Percentiles rank a stretch among this genome's conserved stretches.
These are phyloP conservation scores for Artemisia argyi DNA, from an alignment of 129 eudicot species.

Conservation along the genomic window DNA sequence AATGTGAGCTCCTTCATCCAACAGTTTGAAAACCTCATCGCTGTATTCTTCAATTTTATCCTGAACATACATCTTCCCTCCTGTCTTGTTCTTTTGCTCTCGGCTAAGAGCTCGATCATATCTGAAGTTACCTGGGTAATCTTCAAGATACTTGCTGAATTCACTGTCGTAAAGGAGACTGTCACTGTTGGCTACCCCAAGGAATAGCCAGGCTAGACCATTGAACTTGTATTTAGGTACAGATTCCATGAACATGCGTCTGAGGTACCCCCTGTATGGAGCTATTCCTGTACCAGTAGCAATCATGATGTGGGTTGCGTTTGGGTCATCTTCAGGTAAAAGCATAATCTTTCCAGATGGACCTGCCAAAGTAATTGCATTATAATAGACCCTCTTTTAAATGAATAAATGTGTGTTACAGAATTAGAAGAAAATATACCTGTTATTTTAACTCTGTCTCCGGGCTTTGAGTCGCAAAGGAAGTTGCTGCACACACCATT, in stretches of 20 bases:
- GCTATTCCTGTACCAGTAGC: constrained; percentile 98
- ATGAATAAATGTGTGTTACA: neutral
- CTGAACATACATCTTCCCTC: constrained; percentile 98
- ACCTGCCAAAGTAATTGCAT: constrained; percentile 44
- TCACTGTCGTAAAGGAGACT: constrained; percentile 88
- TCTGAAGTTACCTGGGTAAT: constrained; percentile 83
- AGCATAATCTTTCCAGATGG: constrained; percentile 99
- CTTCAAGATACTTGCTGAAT: constrained; percentile 69
- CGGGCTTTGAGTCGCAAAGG: constrained; percentile 91
- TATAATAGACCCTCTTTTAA: neutral
- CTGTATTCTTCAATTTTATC: constrained; percentile 97
- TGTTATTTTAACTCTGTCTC: constrained; percentile 84
- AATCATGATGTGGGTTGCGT: constrained; percentile 97
- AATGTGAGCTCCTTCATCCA: constrained; percentile 93
- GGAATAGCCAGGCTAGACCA: constrained; percentile 96
- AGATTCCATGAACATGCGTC: constrained; percentile 97
- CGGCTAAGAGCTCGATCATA: constrained; percentile 89
- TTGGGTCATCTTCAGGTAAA: constrained; percentile 86
- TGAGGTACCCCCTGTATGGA: constrained; percentile 93
- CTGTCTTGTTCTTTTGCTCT: constrained; percentile 81
- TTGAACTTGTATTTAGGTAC: constrained; percentile 67
- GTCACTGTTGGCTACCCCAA: constrained; percentile 94
- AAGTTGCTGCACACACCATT: constrained; percentile 95
- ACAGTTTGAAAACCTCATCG: constrained; percentile 72
- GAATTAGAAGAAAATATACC: constrained; percentile 39